Evolutionary conservation across 495 filamentous ascomycete species (phyloP), one percentile per base, ranked within the genome.

Genomic region (Xylaria sp.): DNA sequence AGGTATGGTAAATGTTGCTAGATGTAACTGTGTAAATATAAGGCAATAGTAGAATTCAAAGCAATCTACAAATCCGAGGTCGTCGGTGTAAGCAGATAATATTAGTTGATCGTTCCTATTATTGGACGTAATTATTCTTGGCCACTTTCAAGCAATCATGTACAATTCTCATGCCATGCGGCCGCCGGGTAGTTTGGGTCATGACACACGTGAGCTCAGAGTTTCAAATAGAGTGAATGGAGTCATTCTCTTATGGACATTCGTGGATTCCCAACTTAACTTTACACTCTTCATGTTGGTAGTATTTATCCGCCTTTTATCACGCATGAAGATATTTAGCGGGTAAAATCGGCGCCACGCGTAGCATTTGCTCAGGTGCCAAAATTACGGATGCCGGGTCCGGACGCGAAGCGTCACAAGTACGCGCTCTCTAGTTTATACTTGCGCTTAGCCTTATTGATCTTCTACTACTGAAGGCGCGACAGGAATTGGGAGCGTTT

Each of bases 331-430:
- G 19, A 17, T 63, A 12, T 46, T 31, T 17, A 31, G 40, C 57
- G 61, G 61, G 61, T 46, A 63, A 63, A 43, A 63, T 63, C 26
- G 19, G 61, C 21, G 40, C 61, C 61, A 29, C 61, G 21, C 41
- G 17, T 14, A 46, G 26, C 6, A 12, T 63, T 7, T 63, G 61
- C 41, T 26, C 21, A 7, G 21, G 40, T 21, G 35, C 24, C 3
- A 26, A 41, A 43, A 21, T 58, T 26, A 35, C 1, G n/a, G 53
- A 55, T 55, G 50, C 12, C 52, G 52, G 26, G 31, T 19, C 0
- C 57, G 15, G 33, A 37, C 12, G 31, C 37, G 57, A 37, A 59
- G n/a, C 31, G 9, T 59, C 33, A 21, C 9, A 21, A 59, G 29
- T 12, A 59, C 57, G 57, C 31, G 57, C 17, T 59, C 24, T n/a